Evolutionary conservation across 495 filamentous ascomycete genomes (phyloP).

Genomic region (Lepraria neglecta): DNA sequence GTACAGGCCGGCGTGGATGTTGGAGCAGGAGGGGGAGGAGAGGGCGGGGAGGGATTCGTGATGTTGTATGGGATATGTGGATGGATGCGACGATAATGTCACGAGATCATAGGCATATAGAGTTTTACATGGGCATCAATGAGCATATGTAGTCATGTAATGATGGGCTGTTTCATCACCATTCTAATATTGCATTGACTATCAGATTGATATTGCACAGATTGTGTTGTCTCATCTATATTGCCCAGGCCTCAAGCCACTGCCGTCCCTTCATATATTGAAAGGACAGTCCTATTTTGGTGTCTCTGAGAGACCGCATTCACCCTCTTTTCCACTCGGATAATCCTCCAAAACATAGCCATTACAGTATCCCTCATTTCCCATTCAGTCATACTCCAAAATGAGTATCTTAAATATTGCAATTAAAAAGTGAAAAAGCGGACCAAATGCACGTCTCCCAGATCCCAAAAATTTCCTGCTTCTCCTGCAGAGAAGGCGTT

Average conservation of each 20-base stretch:
- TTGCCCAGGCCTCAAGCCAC: background rate
- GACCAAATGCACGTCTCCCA: too few species aligned
- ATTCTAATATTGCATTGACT: too few species aligned
- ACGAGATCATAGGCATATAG: background rate
- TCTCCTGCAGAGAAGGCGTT: too few species aligned
- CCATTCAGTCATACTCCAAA: too few species aligned
- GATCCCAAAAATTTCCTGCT: too few species aligned
- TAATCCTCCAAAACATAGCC: background rate
- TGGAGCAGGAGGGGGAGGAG: slow-evolving; percentile 79
- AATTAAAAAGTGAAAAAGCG: too few species aligned
- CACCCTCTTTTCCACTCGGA: background rate
- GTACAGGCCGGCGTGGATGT: slow-evolving; percentile 80
- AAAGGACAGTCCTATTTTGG: slow-evolving; percentile 11
- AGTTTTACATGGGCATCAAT: too few species aligned
- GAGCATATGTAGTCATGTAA: background rate
- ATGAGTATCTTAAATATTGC: too few species aligned
- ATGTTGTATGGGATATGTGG: background rate
- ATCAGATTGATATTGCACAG: too few species aligned
- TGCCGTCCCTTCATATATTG: background rate
- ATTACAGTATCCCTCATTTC: background rate
- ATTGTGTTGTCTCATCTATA: background rate
- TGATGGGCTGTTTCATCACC: too few species aligned
- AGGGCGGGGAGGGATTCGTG: slow-evolving; percentile 68
- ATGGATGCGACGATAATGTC: background rate
- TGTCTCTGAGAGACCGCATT: background rate